Evolutionary conservation across 2,329 filamentous ascomycete species (phyloP).

Genomic region (Xylariaceae sp.): DNA sequence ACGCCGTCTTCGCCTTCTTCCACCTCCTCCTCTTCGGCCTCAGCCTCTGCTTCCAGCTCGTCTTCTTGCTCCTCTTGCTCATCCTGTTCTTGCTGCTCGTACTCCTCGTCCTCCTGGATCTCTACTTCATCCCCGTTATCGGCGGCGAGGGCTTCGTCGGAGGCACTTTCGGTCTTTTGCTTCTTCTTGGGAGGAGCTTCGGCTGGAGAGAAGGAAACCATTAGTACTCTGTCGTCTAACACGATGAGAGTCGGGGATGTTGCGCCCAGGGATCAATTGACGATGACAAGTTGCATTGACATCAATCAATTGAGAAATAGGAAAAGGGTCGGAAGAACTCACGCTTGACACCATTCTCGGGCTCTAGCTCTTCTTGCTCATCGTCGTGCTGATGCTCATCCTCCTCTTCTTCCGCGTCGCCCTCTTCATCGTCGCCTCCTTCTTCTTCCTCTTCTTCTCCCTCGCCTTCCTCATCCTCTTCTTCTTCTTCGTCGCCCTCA

Average conservation of each 20-base stretch:
- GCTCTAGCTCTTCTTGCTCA: slow-evolving; percentile 29
- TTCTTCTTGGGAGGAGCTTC: slow-evolving; percentile 32
- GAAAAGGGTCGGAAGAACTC: slow-evolving; percentile 12
- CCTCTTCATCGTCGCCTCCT: slow-evolving; percentile 32
- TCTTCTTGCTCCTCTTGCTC: slow-evolving; percentile 25
- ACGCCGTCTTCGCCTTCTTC: slow-evolving; percentile 9
- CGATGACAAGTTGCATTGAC: neutral
- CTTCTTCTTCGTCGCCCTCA: slow-evolving; percentile 32
- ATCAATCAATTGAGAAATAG: neutral
- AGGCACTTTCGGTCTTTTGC: slow-evolving; percentile 27
- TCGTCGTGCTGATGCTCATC: slow-evolving; percentile 31
- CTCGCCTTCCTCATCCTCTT: slow-evolving; percentile 30
- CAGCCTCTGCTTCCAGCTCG: slow-evolving; percentile 30
- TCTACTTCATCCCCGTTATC: slow-evolving; percentile 22
- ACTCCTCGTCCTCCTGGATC: slow-evolving; percentile 1
- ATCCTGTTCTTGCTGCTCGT: slow-evolving; percentile 25
- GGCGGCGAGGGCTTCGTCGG: slow-evolving; percentile 23
- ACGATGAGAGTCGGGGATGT: neutral
- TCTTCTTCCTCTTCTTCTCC: slow-evolving; percentile 32
- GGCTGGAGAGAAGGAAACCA: slow-evolving; percentile 11
- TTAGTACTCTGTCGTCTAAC: slow-evolving; percentile 6
- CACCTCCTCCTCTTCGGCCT: slow-evolving; percentile 24
- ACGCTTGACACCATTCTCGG: slow-evolving; percentile 32
- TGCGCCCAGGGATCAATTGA: neutral
- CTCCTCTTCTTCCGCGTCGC: slow-evolving; percentile 31